These are phyloP conservation scores for Mortierella sp. DNA, from an alignment of 371 early-diverging fungal species.

Conservation along the genomic window DNA sequence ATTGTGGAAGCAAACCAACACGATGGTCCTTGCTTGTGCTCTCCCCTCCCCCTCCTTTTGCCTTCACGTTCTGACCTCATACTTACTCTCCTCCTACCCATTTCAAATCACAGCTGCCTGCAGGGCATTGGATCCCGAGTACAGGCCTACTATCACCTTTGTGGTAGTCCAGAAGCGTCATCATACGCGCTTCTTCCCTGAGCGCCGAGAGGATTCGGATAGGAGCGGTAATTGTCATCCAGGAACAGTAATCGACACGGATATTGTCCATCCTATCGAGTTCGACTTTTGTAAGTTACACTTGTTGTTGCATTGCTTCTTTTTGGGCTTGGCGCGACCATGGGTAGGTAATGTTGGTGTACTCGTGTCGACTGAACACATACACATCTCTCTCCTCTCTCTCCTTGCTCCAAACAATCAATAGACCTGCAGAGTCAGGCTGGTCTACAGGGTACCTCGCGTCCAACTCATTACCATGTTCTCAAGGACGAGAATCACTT, in stretches of 20 bases:
- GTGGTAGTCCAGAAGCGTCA: constrained; percentile 97
- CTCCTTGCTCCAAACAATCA: too few relatives aligned
- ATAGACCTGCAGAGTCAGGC: constrained; percentile 82
- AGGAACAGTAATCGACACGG: constrained; percentile 92
- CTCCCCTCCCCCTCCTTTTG: too few relatives aligned
- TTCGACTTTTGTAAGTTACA: constrained; percentile 81
- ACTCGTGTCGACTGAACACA: too few relatives aligned
- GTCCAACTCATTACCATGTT: constrained; percentile 92
- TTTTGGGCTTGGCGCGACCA: too few relatives aligned
- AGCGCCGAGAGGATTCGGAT: constrained; percentile 68
- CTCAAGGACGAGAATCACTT: constrained; percentile 88
- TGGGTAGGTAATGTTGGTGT: too few relatives aligned
- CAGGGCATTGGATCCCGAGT: constrained; percentile 66
- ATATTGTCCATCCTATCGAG: constrained; percentile 82
- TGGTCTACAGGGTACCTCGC: constrained; percentile 92
- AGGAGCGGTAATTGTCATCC: constrained; percentile 83
- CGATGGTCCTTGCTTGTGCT: too few relatives aligned
- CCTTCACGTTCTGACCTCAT: too few relatives aligned
- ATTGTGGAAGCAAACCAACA: too few relatives aligned
- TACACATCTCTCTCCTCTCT: too few relatives aligned
- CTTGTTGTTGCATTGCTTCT: too few relatives aligned
- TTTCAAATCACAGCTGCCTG: constrained; percentile 70
- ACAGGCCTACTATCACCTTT: constrained; percentile 90
- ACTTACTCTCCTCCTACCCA: constrained; percentile 9
- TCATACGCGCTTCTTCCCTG: constrained; percentile 93